These are phyloP conservation scores for Adansonia grandidieri DNA, from an alignment of 441 rosid species.

Conservation along the genomic window DNA sequence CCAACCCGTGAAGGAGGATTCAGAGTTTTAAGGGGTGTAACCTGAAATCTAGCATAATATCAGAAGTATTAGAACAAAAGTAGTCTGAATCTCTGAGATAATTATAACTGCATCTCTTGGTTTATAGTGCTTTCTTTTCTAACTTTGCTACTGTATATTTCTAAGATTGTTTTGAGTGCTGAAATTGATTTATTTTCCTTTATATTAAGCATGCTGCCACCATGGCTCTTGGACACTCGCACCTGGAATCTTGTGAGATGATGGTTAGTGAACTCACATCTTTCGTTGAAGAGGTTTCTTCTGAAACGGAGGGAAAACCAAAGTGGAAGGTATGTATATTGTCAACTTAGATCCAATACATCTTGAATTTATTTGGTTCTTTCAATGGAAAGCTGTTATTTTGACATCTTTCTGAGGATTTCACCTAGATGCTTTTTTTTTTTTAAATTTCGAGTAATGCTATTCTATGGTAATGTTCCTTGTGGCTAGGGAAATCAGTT, in stretches of 20 bases:
- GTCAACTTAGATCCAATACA: neutral
- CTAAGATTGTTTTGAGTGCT: conserved; percentile 23
- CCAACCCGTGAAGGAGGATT: neutral
- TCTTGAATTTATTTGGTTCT: neutral
- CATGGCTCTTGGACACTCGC: conserved; percentile 98
- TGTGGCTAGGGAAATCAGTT: neutral
- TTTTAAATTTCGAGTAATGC: neutral
- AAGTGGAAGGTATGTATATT: conserved; percentile 86
- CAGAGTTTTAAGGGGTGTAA: neutral
- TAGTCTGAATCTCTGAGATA: neutral
- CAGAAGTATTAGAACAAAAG: neutral
- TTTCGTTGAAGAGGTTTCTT: conserved; percentile 92
- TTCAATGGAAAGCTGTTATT: neutral
- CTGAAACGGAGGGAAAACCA: conserved; percentile 91
- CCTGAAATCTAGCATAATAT: conserved; percentile 8
- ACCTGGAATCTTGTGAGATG: conserved; percentile 95
- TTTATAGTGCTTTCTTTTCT: conserved; percentile 4
- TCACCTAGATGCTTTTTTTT: neutral
- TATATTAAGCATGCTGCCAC: conserved; percentile 87
- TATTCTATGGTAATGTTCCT: neutral
- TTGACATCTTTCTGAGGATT: neutral
- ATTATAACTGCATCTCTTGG: neutral
- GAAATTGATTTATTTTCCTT: conserved; percentile 31
- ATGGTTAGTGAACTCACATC: conserved; percentile 93
- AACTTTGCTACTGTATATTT: neutral